Evolutionary conservation across 345 rosid species (phyloP), one percentile per base, ranked within the genome.

Genomic region (Nasturtium officinale): DNA sequence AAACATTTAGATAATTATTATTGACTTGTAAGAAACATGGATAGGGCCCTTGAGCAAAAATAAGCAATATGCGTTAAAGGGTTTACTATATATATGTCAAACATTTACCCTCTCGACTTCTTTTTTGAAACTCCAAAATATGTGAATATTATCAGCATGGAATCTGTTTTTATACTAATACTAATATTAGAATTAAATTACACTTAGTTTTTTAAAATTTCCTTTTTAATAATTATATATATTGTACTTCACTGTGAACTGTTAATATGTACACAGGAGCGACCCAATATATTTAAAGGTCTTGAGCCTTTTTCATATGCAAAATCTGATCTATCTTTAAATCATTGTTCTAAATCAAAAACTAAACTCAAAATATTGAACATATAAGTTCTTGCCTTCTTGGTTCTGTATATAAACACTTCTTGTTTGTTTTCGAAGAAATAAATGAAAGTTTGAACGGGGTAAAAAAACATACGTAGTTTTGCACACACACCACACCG

Each of bases 21-120:
- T 75, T 67, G 74, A 60, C 73, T 59, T 40, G 69, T 60, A 20
- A 9, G 60, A 57, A 5, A 12, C 32, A 28, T 26, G 25, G 60
- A 48, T 37, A 17, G 72, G 13, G 32, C 67, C 65, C 66, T 38
- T 40, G 16, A 12, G 25, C 77, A 29, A 59, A 18, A 74, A 2
- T 17, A 13, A 40, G 18, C 45, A 42, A 63, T 28, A 54, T 42
- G 33, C n/a, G n/a, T n/a, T n/a, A n/a, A n/a, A n/a, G n/a, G n/a
- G n/a, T n/a, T n/a, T n/a, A n/a, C n/a, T n/a, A n/a, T n/a, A n/a
- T n/a, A n/a, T n/a, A n/a, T 23, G 25, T 72, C 69, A 71, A 42
- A 62, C 63, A 54, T 53, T 61, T 35, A 33, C 75, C 46, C 5
- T 60, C n/a, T 33, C 18, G 60, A 51, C 59, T 38, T 42, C 43